Base-by-base conservation (phyloP, 1,284 basidiomycete genomes). In the Moesziomyces globuligerus region DNA sequence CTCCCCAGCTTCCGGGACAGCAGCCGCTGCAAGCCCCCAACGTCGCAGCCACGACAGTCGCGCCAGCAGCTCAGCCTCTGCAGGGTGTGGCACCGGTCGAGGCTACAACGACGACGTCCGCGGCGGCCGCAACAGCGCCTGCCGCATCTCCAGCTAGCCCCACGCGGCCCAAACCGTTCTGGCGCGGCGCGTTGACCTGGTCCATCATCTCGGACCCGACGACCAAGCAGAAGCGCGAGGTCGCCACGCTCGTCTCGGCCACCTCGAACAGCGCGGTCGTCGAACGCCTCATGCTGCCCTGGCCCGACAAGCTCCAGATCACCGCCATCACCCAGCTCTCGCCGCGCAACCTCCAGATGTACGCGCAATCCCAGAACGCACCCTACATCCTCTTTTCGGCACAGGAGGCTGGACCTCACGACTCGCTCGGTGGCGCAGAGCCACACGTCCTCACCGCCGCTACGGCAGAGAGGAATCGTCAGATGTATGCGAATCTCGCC, bases 171-270 rank as follows among this genome's bases (percentile, higher is more conserved):
- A 69, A 58, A 40, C 57, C 66, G 13, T 76, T 76, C 45, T 78
- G 76, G 76, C 48, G 67, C 21, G 76, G 76, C 34, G 57, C 74
- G 10, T 53, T 78, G 34, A 71, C 64, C 18, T 78, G 76, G 75
- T 61, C 51, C n/a, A 46, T 74, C 28, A 61, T 68, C 50, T 60
- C 54, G 2, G 68, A 65, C 17, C 55, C 65, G 13, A 39, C 41
- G 9, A 69, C 69, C 21, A 69, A 65, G 25, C 42, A 58, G 17
- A 68, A 72, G 17, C 45, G 67, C 8, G 61, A 72, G 26, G 66
- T 74, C 15, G 73, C 74, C 10, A 69, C 75, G 1, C 60, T 75
- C n/a, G 69, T 76, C 24, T 66, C 70, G 10, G 67, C 74, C 20
- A 68, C 70, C 24, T 67, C 60, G 26, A 69, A 69, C 50, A 47